Conservation (phyloP, 176 grass and related monocot genomes). For the Oryza punctata region DNA sequence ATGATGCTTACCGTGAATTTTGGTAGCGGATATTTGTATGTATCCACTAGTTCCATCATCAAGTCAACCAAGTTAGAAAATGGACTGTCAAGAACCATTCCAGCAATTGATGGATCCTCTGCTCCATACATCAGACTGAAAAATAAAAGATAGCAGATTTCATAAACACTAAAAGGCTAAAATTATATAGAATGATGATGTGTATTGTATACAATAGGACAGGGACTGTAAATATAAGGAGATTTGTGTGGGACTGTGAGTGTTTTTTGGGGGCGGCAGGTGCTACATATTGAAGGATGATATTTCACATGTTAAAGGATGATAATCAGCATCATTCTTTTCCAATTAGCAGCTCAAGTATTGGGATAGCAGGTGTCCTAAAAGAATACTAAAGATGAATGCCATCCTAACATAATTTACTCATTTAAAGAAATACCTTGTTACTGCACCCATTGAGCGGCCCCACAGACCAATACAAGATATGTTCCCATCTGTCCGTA, state of each 20-base stretch:
- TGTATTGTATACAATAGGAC: not conserved
- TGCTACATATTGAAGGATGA: not conserved
- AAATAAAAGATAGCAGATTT: slow-evolving; percentile 25
- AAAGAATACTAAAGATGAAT: slow-evolving; percentile 25
- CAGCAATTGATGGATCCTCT: slow-evolving; percentile 99
- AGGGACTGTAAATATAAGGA: not conserved
- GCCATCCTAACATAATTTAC: not conserved
- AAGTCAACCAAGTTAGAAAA: slow-evolving; percentile 98
- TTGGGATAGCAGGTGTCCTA: not conserved
- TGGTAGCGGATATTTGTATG: slow-evolving; percentile 97
- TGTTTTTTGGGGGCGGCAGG: not conserved
- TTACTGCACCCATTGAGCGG: slow-evolving; percentile 99
- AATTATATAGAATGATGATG: slow-evolving; percentile 6
- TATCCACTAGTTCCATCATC: slow-evolving; percentile 99
- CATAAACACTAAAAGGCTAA: slow-evolving; percentile 8
- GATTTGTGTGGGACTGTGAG: not conserved
- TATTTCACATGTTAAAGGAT: not conserved
- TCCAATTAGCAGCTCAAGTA: not conserved
- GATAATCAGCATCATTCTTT: not conserved
- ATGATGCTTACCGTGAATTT: slow-evolving; percentile 86
- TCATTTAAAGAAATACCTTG: slow-evolving; percentile 59
- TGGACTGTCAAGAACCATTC: slow-evolving; percentile 99
- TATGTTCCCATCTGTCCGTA: slow-evolving; percentile 75
- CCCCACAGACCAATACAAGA: slow-evolving; percentile 98
- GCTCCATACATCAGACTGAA: slow-evolving; percentile 98